phyloP scores from a whole-genome alignment of 257 asterid genomes.

The Euphrasia confusa region DNA sequence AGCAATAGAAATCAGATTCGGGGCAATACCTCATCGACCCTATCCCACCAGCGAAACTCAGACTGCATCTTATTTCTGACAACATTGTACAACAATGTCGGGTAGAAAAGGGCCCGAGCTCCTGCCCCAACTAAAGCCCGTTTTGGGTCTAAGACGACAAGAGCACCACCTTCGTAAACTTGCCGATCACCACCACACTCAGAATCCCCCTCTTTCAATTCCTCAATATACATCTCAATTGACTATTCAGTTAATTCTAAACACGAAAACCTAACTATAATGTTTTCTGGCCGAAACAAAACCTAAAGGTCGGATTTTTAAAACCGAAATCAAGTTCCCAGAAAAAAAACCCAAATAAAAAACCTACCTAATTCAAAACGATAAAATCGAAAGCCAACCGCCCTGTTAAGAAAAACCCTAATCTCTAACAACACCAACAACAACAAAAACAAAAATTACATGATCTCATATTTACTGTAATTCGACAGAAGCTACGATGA shows the following conservation, averaged over 20 bases:
- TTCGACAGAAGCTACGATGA: slow-evolving; percentile 27
- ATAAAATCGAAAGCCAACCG: too few relatives aligned
- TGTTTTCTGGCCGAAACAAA: slow-evolving; percentile 4
- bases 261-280: slow-evolving; percentile 17
- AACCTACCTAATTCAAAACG: background rate
- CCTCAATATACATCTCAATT: slow-evolving; percentile 67
- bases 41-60: slow-evolving; percentile 97
- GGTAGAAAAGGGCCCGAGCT: slow-evolving; percentile 93
- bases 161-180: slow-evolving; percentile 29
- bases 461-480: slow-evolving; percentile 19
- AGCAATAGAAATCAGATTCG: background rate
- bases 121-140: slow-evolving; percentile 87
- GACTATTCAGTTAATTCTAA: slow-evolving; percentile 3
- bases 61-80: slow-evolving; percentile 75
- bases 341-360: slow-evolving; percentile 27
- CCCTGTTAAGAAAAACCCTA: too few relatives aligned
- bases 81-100: slow-evolving; percentile 85
- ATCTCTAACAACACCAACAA: too few relatives aligned
- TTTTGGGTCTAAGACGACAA: slow-evolving; percentile 62
- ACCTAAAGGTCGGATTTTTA: slow-evolving; percentile 19
- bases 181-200: slow-evolving; percentile 40
- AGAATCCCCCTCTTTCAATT: slow-evolving; percentile 51
- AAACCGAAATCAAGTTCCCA: slow-evolving; percentile 4
- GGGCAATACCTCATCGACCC: slow-evolving; percentile 75
- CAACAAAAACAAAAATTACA: slow-evolving; percentile 31